These are phyloP conservation scores for Irpex rosettiformis DNA, from an alignment of 1,284 basidiomycete species.

Conservation along the genomic window DNA sequence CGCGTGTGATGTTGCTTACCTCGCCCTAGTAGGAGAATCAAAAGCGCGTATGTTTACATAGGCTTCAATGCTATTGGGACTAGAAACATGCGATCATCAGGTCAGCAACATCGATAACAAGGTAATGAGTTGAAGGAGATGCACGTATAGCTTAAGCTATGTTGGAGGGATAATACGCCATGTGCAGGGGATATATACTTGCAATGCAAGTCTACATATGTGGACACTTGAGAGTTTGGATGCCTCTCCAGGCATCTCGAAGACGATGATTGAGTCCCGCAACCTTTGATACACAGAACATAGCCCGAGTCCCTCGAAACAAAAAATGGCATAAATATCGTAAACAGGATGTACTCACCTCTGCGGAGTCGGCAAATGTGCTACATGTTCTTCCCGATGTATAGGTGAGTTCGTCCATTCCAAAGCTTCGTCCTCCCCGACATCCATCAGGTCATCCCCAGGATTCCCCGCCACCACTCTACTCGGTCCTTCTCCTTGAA, in stretches of 20 bases:
- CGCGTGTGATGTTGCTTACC: constrained; percentile 29
- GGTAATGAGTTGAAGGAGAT: not conserved
- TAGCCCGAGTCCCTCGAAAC: not conserved
- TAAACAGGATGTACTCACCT: constrained; percentile 37
- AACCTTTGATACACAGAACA: no score
- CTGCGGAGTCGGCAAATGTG: constrained; percentile 62
- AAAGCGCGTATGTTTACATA: constrained; percentile 34
- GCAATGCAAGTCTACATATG: no score
- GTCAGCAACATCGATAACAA: not conserved
- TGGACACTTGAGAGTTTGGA: no score
- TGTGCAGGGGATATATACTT: no score
- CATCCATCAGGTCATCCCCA: not conserved
- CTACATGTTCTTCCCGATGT: constrained; percentile 14
- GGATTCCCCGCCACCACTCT: not conserved
- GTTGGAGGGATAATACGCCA: no score
- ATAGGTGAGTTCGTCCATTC: not conserved
- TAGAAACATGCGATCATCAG: constrained; percentile 20
- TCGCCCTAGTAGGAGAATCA: constrained; percentile 40
- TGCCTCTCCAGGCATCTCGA: no score
- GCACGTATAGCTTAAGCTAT: not conserved
- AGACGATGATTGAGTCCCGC: no score
- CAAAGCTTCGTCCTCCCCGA: not conserved
- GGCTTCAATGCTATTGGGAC: constrained; percentile 46
- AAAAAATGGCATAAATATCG: not conserved
- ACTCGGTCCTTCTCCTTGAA: not conserved